Evolutionary conservation across 208 protist genomes (phyloP).

Genomic region (Leishmania arabica): DNA sequence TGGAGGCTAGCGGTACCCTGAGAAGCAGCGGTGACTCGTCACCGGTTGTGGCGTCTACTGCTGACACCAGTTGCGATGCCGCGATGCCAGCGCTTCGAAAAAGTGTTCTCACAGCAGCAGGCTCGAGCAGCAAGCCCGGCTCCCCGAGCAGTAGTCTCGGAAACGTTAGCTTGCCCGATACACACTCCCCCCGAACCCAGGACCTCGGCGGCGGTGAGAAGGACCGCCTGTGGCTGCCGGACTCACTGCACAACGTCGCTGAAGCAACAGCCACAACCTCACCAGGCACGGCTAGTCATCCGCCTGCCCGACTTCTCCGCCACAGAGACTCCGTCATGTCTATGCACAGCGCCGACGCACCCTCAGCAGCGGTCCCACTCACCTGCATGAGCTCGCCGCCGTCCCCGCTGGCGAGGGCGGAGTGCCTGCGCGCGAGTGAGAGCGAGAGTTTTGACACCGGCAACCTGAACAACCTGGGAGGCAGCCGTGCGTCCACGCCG

Average conservation of each 20-base stretch:
- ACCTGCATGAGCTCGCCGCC: not conserved
- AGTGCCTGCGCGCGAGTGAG: not conserved
- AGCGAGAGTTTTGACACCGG: not conserved
- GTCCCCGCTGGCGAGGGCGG: not conserved
- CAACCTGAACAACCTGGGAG: not conserved
- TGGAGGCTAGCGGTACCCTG: not conserved
- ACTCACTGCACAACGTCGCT: not conserved
- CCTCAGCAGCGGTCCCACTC: not conserved
- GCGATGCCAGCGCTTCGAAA: conserved; percentile 1
- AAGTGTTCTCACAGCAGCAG: not conserved
- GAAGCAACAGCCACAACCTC: not conserved
- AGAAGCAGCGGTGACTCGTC: not conserved
- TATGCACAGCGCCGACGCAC: not conserved
- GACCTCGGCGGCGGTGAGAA: not conserved
- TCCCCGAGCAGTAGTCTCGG: conserved; percentile 2
- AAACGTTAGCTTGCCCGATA: not conserved
- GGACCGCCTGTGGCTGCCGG: not conserved
- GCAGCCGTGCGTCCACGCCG: not conserved
- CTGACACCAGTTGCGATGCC: not conserved
- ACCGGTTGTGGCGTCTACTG: not conserved
- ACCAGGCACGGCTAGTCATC: not conserved
- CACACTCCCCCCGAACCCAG: not conserved
- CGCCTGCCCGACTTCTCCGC: not conserved
- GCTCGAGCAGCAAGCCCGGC: not conserved
- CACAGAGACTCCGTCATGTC: not conserved